Evolutionary conservation across 2,329 filamentous ascomycete species (phyloP).

Genomic region (Verticillium albo-atrum): DNA sequence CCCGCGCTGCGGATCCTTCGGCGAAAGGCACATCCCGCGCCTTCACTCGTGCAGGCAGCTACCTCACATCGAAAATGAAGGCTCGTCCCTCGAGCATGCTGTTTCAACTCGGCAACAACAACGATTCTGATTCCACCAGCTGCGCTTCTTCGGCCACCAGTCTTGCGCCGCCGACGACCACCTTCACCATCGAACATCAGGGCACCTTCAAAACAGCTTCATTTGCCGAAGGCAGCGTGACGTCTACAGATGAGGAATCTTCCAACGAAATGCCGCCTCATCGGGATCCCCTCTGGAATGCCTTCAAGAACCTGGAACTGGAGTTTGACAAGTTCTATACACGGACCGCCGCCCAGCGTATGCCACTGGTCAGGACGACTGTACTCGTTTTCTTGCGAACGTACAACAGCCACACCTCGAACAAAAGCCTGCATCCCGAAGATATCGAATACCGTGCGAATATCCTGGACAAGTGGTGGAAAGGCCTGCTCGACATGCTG

Average conservation of each 20-base stretch:
- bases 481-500: slow-evolving; percentile 73
- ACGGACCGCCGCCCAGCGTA: slow-evolving; percentile 69
- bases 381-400: slow-evolving; percentile 74
- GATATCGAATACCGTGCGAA: slow-evolving; percentile 76
- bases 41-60: slow-evolving; percentile 39
- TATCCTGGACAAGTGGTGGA: slow-evolving; percentile 91
- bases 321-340: slow-evolving; percentile 55
- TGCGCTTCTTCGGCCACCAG: slow-evolving; percentile 43
- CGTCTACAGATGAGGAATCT: slow-evolving; percentile 40
- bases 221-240: slow-evolving; percentile 30
- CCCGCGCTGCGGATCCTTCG: slow-evolving; percentile 30
- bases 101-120: slow-evolving; percentile 30
- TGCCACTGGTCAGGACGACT: slow-evolving; percentile 66
- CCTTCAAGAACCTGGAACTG: slow-evolving; percentile 51
- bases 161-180: slow-evolving; percentile 33
- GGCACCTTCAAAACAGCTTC: slow-evolving; percentile 32
- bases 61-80: slow-evolving; percentile 46
- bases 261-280: slow-evolving; percentile 36
- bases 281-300: slow-evolving; percentile 50
- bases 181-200: slow-evolving; percentile 10
- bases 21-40: slow-evolving; percentile 30
- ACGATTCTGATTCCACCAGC: slow-evolving; percentile 34
- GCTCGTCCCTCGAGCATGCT: slow-evolving; percentile 38
- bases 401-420: slow-evolving; percentile 64
- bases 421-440: slow-evolving; percentile 62